Conservation (phyloP, 2,329 filamentous ascomycete genomes). For the Aspergillus sergii region DNA sequence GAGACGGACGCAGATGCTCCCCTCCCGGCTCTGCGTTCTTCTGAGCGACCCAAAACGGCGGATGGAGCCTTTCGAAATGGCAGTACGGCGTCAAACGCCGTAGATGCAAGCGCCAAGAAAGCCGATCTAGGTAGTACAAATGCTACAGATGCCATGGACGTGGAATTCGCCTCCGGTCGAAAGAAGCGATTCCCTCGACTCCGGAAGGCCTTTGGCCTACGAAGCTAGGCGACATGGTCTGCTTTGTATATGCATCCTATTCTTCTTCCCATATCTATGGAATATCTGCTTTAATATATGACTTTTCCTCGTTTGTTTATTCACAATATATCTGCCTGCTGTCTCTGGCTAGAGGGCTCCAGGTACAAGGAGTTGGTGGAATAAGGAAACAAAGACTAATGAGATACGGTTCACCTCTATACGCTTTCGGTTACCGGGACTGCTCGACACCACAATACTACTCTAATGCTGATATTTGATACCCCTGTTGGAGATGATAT, state of each 20-base stretch:
- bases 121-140: neutral
- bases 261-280: neutral
- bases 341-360: neutral
- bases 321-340: neutral
- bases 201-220: slow-evolving; percentile 48
- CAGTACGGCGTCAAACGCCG: neutral
- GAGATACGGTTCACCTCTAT: slow-evolving; percentile 2
- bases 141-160: slow-evolving; percentile 24
- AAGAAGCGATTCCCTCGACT: slow-evolving; percentile 51
- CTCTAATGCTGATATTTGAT: neutral
- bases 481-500: neutral
- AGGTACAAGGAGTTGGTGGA: neutral
- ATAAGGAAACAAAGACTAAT: neutral
- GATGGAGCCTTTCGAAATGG: slow-evolving; percentile 19
- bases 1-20: slow-evolving; percentile 6
- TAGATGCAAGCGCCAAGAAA: neutral
- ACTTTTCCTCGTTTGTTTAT: neutral
- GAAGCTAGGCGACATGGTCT: slow-evolving; percentile 13
- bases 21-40: neutral
- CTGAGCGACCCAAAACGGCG: slow-evolving; percentile 14
- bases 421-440: neutral
- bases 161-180: slow-evolving; percentile 39
- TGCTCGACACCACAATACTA: neutral
- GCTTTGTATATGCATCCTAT: neutral
- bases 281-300: neutral